Evolutionary conservation across 805 yeast species (phyloP), one percentile per base, ranked within the genome.

Genomic region (Torulaspora microellipsoides): DNA sequence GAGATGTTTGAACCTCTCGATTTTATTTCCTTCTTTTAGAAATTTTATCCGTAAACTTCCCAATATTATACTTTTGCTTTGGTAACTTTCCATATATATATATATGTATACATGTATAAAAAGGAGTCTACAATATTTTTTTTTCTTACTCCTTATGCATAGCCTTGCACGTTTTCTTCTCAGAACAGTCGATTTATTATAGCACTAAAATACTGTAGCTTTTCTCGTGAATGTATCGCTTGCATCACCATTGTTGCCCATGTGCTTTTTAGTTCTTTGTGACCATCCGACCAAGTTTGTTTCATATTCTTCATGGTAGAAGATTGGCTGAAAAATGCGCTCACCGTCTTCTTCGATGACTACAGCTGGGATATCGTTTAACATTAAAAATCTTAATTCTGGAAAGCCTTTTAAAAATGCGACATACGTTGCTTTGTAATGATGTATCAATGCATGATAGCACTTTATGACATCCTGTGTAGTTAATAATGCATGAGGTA

Each of bases 281-380:
- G 66, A 54, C 64, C 65, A 61, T 5, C 64, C 64, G 15, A 47
- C 43, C 40, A 67, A 53, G 45, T 67, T 66, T 4, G 69, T 59
- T 27, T 43, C 44, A 31, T 53, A 68, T 8, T 60, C 64, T 3
- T 53, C 47, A 37, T 59, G 65, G 38, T 63, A 68, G 42, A 68
- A 68, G 8, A 68, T 52, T 10, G 72, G 72, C 14, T 60, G 60
- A 31, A 67, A 62, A 4, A 59, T 54, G 40, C 64, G 56, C 31
- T 56, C 59, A 8, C 48, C 48, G 23, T 58, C 43, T 41, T 58
- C 60, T 25, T 59, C 58, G 7, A 60, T 43, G 3, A 66, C 55
- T n/a, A 63, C 49, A 3, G 67, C 57, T 13, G 72, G 64, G 11
- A 68, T 60, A 42, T 69, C 72, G 43, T 69, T 69, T 35, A 70